phyloP scores from a whole-genome alignment of 2,329 filamentous ascomycete species.

The Diaporthe sp. region DNA sequence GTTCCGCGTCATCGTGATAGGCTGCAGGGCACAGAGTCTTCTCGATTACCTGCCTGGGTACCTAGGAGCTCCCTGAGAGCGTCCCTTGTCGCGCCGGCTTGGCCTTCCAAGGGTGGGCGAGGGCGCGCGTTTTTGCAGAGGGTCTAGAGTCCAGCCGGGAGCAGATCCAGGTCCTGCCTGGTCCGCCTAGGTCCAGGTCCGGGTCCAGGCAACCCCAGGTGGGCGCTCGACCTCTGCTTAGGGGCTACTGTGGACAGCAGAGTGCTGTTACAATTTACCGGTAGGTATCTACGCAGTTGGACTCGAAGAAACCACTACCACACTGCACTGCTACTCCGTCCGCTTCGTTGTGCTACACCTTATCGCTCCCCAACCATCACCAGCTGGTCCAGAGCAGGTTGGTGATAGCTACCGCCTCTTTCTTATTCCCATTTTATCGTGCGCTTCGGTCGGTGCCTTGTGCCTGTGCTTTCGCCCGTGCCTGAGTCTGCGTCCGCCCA shows the following conservation, averaged over 20 bases:
- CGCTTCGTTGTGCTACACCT: conserved; percentile 5
- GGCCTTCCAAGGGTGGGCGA: conserved; percentile 19
- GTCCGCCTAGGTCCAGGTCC: conserved; percentile 16
- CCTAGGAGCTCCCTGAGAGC: conserved; percentile 18
- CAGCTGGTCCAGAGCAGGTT: conserved; percentile 21
- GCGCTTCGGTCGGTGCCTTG: not conserved
- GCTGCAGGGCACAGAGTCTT: conserved; percentile 17
- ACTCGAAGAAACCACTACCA: conserved; percentile 9
- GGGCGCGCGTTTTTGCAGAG: conserved; percentile 7
- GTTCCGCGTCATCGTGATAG: conserved; percentile 30
- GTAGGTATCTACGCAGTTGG: not conserved
- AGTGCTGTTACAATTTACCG: conserved; percentile 7
- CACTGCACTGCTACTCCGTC: conserved; percentile 3
- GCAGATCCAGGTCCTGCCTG: conserved; percentile 9
- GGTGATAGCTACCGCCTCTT: conserved; percentile 21
- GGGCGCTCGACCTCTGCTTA: conserved; percentile 9
- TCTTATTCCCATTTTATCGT: conserved; percentile 16
- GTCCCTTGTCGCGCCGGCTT: conserved; percentile 24
- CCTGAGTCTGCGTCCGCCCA: not conserved
- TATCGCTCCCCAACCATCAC: conserved; percentile 27
- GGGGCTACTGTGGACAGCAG: not conserved
- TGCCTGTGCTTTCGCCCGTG: conserved; percentile 9
- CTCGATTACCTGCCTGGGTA: not conserved
- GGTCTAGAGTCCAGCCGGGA: not conserved
- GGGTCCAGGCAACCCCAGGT: conserved; percentile 14